phyloP scores from a whole-genome alignment of 805 yeast species.

The Candida broadrunensis region DNA sequence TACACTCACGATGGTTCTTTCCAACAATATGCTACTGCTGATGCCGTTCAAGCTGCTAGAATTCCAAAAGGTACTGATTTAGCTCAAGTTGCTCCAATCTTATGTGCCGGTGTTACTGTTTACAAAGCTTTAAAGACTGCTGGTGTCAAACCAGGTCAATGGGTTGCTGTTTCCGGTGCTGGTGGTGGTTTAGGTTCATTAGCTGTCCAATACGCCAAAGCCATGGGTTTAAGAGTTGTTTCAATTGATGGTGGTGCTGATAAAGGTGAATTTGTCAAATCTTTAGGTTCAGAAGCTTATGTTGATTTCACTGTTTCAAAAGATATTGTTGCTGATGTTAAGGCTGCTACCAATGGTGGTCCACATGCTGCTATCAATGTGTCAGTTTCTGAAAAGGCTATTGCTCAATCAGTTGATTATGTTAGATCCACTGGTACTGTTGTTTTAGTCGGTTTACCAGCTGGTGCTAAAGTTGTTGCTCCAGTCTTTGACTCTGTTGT shows the following conservation, averaged over 20 bases:
- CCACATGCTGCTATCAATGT: conserved; percentile 50
- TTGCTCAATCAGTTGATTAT: conserved; percentile 42
- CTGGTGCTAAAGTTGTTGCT: conserved; percentile 39
- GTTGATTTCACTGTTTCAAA: conserved; percentile 53
- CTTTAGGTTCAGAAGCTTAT: conserved; percentile 62
- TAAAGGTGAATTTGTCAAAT: conserved; percentile 53
- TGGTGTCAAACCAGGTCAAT: conserved; percentile 58
- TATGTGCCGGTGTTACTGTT: conserved; percentile 68
- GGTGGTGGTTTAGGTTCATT: conserved; percentile 80
- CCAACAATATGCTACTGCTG: conserved; percentile 67
- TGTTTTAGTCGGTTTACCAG: conserved; percentile 45
- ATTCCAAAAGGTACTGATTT: conserved; percentile 55
- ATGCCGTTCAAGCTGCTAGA: conserved; percentile 60
- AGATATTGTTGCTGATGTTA: conserved; percentile 46
- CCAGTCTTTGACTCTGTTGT: conserved; percentile 41
- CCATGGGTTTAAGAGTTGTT: conserved; percentile 67
- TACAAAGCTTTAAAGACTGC: conserved; percentile 68
- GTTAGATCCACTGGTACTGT: conserved; percentile 41
- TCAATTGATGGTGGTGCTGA: conserved; percentile 77
- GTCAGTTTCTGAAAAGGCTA: conserved; percentile 53
- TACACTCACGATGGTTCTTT: conserved; percentile 71
- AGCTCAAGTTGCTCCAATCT: conserved; percentile 57
- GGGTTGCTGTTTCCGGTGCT: conserved; percentile 76
- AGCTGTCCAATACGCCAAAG: conserved; percentile 73
- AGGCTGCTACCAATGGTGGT: conserved; percentile 55